These are phyloP conservation scores for Cyamopsis tetragonoloba DNA, from an alignment of 306 rosid genomes.

Conservation along the genomic window DNA sequence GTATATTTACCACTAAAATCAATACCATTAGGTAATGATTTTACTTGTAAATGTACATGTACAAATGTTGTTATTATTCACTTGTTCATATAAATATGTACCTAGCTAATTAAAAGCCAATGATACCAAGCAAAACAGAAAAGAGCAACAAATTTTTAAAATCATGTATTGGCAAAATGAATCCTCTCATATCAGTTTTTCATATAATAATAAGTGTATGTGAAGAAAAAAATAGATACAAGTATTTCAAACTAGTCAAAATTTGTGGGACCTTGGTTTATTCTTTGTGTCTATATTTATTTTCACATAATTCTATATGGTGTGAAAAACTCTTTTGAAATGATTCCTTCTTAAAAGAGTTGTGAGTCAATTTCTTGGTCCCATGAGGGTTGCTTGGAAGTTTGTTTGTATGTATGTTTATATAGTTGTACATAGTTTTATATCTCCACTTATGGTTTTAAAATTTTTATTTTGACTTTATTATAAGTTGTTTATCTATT, in stretches of 20 bases:
- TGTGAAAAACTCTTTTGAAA: neutral
- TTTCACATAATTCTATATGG: neutral
- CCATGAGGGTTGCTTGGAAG: neutral
- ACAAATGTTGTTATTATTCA: neutral
- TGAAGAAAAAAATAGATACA: neutral
- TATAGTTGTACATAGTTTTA: neutral
- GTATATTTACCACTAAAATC: slow-evolving; percentile 47
- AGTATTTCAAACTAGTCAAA: neutral
- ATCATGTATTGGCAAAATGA: neutral
- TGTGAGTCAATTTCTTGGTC: neutral
- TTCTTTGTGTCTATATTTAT: neutral
- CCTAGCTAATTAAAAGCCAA: neutral
- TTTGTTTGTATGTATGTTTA: neutral
- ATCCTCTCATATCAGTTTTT: neutral
- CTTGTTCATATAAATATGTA: slow-evolving; percentile 15
- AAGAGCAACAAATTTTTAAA: neutral
- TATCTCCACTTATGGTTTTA: neutral
- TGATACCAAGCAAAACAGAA: neutral
- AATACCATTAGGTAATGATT: slow-evolving; percentile 32
- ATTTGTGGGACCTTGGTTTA: neutral
- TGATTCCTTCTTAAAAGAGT: neutral
- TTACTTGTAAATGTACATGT: slow-evolving; percentile 44
- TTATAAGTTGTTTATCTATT: neutral
- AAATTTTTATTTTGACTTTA: neutral
- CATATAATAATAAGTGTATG: neutral